phyloP scores from a whole-genome alignment of 164 flowering plant species.

The grape (Vitis vinifera) region DNA sequence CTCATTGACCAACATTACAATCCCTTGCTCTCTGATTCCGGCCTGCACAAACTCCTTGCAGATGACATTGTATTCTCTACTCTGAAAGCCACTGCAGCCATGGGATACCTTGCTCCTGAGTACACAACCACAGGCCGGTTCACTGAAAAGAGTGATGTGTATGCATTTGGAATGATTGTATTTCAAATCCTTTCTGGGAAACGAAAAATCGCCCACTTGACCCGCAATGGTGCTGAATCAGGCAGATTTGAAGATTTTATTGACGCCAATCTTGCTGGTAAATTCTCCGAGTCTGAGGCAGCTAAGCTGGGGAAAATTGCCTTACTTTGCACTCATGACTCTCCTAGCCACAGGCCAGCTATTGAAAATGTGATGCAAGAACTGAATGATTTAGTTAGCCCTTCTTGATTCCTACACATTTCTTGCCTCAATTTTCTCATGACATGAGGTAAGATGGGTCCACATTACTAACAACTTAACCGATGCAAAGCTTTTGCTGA shows the following conservation, averaged over 20 bases:
- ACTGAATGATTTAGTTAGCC: conserved; percentile 31
- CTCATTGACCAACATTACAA: conserved; percentile 62
- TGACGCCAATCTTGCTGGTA: conserved; percentile 66
- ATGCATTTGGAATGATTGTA: conserved; percentile 82
- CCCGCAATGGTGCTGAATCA: conserved; percentile 51
- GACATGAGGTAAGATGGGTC: conserved; percentile 7
- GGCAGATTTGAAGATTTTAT: conserved; percentile 59
- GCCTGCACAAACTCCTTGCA: conserved; percentile 78
- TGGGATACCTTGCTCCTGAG: conserved; percentile 97
- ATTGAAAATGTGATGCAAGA: conserved; percentile 65
- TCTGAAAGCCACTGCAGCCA: conserved; percentile 91
- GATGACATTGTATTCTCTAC: conserved; percentile 86
- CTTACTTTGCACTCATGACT: conserved; percentile 66
- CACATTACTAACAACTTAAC: conserved; percentile 3
- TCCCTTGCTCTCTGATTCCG: conserved; percentile 75
- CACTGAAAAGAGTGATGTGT: conserved; percentile 85
- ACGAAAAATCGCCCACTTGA: conserved; percentile 34
- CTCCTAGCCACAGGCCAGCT: conserved; percentile 61
- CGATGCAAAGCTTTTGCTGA: not conserved
- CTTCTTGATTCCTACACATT: conserved; percentile 12
- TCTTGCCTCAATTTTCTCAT: conserved; percentile 22
- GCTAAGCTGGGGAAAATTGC: conserved; percentile 57
- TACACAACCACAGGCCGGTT: conserved; percentile 85
- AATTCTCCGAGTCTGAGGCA: conserved; percentile 69
- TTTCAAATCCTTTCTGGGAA: conserved; percentile 81